Conservation (phyloP, 495 filamentous ascomycete genomes). For the Ramalina peruviana region DNA sequence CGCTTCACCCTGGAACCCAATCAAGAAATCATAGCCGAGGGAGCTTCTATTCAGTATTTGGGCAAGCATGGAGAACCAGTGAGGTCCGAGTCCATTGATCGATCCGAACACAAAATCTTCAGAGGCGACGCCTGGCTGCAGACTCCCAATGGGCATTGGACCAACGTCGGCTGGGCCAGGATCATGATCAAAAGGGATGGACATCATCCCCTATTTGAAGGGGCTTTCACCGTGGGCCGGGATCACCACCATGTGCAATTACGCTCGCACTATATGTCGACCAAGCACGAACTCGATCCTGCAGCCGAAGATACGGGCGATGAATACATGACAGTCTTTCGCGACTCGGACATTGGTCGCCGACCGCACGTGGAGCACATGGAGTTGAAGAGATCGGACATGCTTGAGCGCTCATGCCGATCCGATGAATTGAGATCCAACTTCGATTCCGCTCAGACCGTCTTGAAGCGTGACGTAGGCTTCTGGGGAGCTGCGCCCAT, state of each 20-base stretch:
- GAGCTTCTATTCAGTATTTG: slow-evolving; percentile 60
- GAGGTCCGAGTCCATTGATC: slow-evolving; percentile 47
- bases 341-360: slow-evolving; percentile 68
- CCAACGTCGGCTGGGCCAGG: slow-evolving; percentile 72
- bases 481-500: slow-evolving; percentile 42
- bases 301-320: slow-evolving; percentile 40
- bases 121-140: slow-evolving; percentile 65
- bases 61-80: slow-evolving; percentile 50
- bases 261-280: slow-evolving; percentile 57
- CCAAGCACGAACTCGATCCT: slow-evolving; percentile 63
- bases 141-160: slow-evolving; percentile 51
- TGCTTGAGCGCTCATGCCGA: slow-evolving; percentile 33
- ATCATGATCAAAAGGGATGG: slow-evolving; percentile 69
- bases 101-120: slow-evolving; percentile 66
- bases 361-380: slow-evolving; percentile 22
- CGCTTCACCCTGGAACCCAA: slow-evolving; percentile 81
- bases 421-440: slow-evolving; percentile 64
- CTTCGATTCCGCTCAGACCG: slow-evolving; percentile 45
- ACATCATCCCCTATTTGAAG: slow-evolving; percentile 68
- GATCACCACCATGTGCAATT: slow-evolving; percentile 85
- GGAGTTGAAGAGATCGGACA: slow-evolving; percentile 38
- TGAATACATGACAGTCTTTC: slow-evolving; percentile 82
- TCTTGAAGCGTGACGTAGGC: slow-evolving; percentile 37
- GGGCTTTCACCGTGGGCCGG: slow-evolving; percentile 65
- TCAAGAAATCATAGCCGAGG: slow-evolving; percentile 70